A percentile compares a stretch with the other conserved stretches of the same genome.
These are phyloP conservation scores for Babesia sp. DNA, from an alignment of 169 alveolate genomes.

Conservation along the genomic window DNA sequence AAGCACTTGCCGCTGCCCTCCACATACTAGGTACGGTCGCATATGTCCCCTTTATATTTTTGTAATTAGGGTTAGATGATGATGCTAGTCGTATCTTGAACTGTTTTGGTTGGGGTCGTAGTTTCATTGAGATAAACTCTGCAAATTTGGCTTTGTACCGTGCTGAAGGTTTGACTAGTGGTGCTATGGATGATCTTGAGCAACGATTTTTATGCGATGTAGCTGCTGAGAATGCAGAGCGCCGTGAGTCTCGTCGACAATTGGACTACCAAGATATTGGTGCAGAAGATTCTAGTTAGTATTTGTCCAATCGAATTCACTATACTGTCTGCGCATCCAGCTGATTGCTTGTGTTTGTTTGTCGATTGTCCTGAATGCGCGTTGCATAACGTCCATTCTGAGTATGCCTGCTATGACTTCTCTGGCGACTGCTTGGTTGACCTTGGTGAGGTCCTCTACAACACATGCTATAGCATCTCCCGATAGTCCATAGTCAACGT, in stretches of 20 bases:
- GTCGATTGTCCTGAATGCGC: constrained; percentile 42
- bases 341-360: constrained; percentile 31
- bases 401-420: constrained; percentile 58
- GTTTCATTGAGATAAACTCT: constrained; percentile 82
- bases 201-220: constrained; percentile 21
- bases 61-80: constrained; percentile 41
- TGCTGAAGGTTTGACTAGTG: constrained; percentile 60
- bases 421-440: constrained; percentile 18
- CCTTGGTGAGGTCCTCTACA: constrained; percentile 41
- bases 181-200: constrained; percentile 53
- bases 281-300: constrained; percentile 11
- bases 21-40: constrained; percentile 77
- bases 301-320: constrained; percentile 51
- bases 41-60: background rate
- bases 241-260: constrained; percentile 5
- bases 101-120: constrained; percentile 87
- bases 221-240: constrained; percentile 22
- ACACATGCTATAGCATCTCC: constrained; percentile 67
- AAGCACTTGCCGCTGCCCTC: constrained; percentile 93
- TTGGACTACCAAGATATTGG: constrained; percentile 58
- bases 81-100: constrained; percentile 82
- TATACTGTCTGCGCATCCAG: constrained; percentile 32
- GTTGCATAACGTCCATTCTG: constrained; percentile 38
- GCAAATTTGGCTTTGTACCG: constrained; percentile 75
- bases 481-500: constrained; percentile 55